Conservation (phyloP, 805 yeast genomes). For the Millerago galiae region DNA sequence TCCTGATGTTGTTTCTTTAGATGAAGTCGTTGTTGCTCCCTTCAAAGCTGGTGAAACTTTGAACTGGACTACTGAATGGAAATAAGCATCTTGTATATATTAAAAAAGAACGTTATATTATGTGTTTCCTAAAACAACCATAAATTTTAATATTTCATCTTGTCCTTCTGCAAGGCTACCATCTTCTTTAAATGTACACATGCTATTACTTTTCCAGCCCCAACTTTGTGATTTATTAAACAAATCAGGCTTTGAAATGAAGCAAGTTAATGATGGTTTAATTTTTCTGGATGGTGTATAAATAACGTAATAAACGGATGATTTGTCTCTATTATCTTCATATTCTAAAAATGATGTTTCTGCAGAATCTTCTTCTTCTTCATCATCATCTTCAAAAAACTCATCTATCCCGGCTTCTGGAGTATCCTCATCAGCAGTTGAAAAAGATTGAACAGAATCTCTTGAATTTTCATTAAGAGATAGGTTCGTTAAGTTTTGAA, state of each 20-base stretch:
- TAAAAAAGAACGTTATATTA: conserved; percentile 9
- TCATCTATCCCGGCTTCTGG: conserved; percentile 24
- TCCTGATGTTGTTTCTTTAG: conserved; percentile 49
- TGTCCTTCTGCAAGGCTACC: conserved; percentile 40
- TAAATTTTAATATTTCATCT: conserved; percentile 39
- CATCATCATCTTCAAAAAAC: conserved; percentile 7
- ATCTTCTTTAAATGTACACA: conserved; percentile 45
- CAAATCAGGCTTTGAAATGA: conserved; percentile 47
- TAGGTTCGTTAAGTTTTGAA: conserved; percentile 8
- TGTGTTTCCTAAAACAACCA: conserved; percentile 43
- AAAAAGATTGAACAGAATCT: conserved; percentile 10
- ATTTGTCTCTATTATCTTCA: conserved; percentile 39
- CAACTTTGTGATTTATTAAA: conserved; percentile 51
- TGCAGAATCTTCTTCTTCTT: conserved; percentile 6
- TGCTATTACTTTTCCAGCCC: conserved; percentile 56
- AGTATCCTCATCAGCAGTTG: conserved; percentile 21
- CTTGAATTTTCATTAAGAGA: conserved; percentile 3
- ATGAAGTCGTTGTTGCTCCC: conserved; percentile 61
- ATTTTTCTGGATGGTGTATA: conserved; percentile 45
- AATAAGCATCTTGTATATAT: conserved; percentile 8
- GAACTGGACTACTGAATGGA: conserved; percentile 74
- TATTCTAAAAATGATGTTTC: conserved; percentile 31
- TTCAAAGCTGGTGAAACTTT: conserved; percentile 77
- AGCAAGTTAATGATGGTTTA: conserved; percentile 42
- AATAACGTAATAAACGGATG: conserved; percentile 46